Evolutionary conservation across 2,329 filamentous ascomycete species (phyloP).

Genomic region (Beauveria sp.): DNA sequence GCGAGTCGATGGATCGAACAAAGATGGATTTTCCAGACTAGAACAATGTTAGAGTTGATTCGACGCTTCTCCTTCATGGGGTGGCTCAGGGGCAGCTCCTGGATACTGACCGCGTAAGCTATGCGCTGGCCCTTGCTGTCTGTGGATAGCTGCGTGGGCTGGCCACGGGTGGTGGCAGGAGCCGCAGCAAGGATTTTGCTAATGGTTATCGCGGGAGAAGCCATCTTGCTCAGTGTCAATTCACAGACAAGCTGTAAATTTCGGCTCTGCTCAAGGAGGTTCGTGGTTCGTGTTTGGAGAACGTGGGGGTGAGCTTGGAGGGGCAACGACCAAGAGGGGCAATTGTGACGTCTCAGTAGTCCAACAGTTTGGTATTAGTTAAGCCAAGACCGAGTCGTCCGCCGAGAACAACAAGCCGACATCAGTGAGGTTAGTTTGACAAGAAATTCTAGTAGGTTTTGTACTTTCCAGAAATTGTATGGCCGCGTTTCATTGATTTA

Average conservation of each 20-base stretch:
- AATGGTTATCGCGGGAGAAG: slow-evolving; percentile 43
- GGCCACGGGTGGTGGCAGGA: slow-evolving; percentile 75
- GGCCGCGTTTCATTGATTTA: neutral
- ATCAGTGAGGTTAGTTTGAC: neutral
- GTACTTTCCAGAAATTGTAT: too few species aligned
- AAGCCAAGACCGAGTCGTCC: neutral
- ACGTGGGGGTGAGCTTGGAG: slow-evolving; percentile 5
- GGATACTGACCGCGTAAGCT: slow-evolving; percentile 71
- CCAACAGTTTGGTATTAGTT: neutral
- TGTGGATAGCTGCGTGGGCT: slow-evolving; percentile 79
- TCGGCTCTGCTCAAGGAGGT: neutral
- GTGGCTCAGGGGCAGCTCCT: neutral
- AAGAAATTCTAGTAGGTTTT: too few species aligned
- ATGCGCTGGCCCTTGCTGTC: slow-evolving; percentile 87
- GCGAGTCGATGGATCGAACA: slow-evolving; percentile 87
- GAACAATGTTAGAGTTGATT: neutral
- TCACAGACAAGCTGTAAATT: neutral
- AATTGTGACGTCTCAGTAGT: slow-evolving; percentile 1
- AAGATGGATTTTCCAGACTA: slow-evolving; percentile 96
- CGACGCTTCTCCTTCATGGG: too few species aligned
- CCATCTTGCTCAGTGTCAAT: slow-evolving; percentile 18
- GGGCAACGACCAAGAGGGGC: slow-evolving; percentile 8
- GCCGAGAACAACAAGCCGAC: neutral
- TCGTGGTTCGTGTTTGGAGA: neutral
- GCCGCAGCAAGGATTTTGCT: slow-evolving; percentile 74